Conservation (phyloP, 2,329 filamentous ascomycete genomes). For the Aspergillus awamori region DNA sequence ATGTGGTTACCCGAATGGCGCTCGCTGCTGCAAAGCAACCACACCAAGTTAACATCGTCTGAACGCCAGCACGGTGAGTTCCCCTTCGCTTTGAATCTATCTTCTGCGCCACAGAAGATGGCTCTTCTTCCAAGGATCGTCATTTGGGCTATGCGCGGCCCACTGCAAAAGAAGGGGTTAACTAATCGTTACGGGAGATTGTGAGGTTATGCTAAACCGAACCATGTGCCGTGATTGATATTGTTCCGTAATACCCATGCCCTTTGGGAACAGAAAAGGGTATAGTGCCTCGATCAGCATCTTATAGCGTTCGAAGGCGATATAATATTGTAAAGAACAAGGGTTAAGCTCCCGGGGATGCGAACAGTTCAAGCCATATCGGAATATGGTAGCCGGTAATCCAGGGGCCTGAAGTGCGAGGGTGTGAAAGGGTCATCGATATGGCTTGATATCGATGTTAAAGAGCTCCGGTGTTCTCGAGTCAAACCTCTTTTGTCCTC, state of each 20-base stretch:
- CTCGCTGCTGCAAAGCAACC: slow-evolving; percentile 20
- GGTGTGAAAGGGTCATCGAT: slow-evolving; percentile 14
- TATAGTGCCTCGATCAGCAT: slow-evolving; percentile 11
- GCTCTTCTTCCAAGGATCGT: not conserved
- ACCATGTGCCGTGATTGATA: slow-evolving; percentile 1
- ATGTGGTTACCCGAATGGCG: slow-evolving; percentile 31
- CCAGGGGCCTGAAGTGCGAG: slow-evolving; percentile 11
- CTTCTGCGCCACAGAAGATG: not conserved
- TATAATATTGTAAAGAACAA: slow-evolving; percentile 14
- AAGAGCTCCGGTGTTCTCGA: not conserved
- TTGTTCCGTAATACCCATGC: slow-evolving; percentile 16
- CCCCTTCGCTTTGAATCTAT: not conserved
- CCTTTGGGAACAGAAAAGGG: slow-evolving; percentile 9
- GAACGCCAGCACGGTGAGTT: not conserved
- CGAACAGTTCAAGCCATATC: slow-evolving; percentile 13
- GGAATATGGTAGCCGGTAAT: slow-evolving; percentile 7
- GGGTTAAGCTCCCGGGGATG: slow-evolving; percentile 10
- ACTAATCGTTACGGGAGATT: slow-evolving; percentile 8
- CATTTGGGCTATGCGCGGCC: not conserved
- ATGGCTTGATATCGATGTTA: slow-evolving; percentile 1
- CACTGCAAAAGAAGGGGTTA: not conserved
- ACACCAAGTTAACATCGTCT: not conserved
- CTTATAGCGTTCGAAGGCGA: slow-evolving; percentile 14
- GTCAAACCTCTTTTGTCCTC: not conserved
- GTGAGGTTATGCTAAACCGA: slow-evolving; percentile 9